A percentile compares a stretch with the other conserved stretches of the same genome.
phyloP scores from a whole-genome alignment of 2,329 filamentous ascomycete species.

The Diaporthe australafricana region DNA sequence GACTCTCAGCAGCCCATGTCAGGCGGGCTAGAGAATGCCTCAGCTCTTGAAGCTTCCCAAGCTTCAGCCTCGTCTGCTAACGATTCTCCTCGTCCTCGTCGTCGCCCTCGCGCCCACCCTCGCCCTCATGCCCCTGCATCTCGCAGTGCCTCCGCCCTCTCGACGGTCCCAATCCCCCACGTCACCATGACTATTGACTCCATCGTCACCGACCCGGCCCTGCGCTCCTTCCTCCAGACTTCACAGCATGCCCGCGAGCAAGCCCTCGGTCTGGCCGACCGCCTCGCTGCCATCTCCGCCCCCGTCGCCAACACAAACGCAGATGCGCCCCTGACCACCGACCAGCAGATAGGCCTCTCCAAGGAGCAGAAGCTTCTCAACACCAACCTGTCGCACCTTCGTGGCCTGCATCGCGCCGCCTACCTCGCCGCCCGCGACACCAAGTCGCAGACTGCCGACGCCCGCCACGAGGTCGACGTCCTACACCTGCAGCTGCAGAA shows the following conservation, averaged over 20 bases:
- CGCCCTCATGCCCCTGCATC: not conserved
- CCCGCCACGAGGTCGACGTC: constrained; percentile 89
- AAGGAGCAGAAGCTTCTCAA: constrained; percentile 84
- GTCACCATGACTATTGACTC: constrained; percentile 63
- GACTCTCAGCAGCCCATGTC: not conserved
- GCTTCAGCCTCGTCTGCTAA: constrained; percentile 17
- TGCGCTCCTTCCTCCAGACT: constrained; percentile 76
- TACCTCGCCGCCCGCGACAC: constrained; percentile 86
- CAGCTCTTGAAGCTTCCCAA: not conserved
- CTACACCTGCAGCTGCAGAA: constrained; percentile 95
- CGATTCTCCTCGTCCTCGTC: no score
- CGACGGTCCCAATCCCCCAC: constrained; percentile 10
- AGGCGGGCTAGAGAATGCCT: not conserved
- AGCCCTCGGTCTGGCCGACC: constrained; percentile 73
- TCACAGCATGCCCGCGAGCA: constrained; percentile 80
- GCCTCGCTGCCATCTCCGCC: constrained; percentile 59
- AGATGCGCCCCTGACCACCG: constrained; percentile 51
- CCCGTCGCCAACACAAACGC: constrained; percentile 45
- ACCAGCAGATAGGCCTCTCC: constrained; percentile 70
- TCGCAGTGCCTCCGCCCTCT: not conserved
- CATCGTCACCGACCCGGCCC: constrained; percentile 72
- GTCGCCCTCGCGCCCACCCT: not conserved
- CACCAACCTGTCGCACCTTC: constrained; percentile 82
- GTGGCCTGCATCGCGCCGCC: constrained; percentile 85
- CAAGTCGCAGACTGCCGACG: constrained; percentile 87